Conservation (phyloP, 805 yeast genomes). For the Candida wancherniae region DNA sequence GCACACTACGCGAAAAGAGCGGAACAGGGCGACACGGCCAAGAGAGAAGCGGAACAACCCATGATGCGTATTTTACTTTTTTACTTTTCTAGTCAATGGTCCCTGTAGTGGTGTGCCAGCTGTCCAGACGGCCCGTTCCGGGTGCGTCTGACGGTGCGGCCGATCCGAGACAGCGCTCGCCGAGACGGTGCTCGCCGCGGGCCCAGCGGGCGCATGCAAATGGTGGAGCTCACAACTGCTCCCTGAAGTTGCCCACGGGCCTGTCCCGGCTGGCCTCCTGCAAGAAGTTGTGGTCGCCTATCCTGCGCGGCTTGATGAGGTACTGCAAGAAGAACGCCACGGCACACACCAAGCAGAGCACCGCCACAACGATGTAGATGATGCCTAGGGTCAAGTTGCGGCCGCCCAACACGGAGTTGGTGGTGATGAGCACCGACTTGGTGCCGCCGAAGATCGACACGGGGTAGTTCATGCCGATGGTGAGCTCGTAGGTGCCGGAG, state of each 20-base stretch:
- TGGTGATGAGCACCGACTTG: slow-evolving; percentile 74
- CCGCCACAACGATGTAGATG: slow-evolving; percentile 81
- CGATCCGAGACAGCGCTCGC: no score
- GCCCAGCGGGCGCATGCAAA: no score
- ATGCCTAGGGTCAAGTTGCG: slow-evolving; percentile 80
- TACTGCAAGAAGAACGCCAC: slow-evolving; percentile 75
- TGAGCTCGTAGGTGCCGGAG: slow-evolving; percentile 66
- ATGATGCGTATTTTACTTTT: no score
- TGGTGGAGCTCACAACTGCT: slow-evolving; percentile 13
- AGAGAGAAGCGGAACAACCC: no score
- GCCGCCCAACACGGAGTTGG: slow-evolving; percentile 83
- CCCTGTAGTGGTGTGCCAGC: no score
- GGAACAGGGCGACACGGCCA: no score
- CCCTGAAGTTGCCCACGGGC: slow-evolving; percentile 17
- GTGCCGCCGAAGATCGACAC: slow-evolving; percentile 83
- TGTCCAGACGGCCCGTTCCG: no score
- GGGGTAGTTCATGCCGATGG: slow-evolving; percentile 74
- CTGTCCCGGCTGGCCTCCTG: slow-evolving; percentile 22
- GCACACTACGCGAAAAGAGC: slow-evolving; percentile 5
- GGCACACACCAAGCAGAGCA: slow-evolving; percentile 65
- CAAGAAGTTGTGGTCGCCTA: slow-evolving; percentile 72
- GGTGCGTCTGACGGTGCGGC: no score
- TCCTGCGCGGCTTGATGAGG: slow-evolving; percentile 73
- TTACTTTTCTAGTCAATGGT: no score
- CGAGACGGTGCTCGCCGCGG: no score